Conservation (phyloP, 176 grass and related monocot genomes). For the Triticum turgidum region DNA sequence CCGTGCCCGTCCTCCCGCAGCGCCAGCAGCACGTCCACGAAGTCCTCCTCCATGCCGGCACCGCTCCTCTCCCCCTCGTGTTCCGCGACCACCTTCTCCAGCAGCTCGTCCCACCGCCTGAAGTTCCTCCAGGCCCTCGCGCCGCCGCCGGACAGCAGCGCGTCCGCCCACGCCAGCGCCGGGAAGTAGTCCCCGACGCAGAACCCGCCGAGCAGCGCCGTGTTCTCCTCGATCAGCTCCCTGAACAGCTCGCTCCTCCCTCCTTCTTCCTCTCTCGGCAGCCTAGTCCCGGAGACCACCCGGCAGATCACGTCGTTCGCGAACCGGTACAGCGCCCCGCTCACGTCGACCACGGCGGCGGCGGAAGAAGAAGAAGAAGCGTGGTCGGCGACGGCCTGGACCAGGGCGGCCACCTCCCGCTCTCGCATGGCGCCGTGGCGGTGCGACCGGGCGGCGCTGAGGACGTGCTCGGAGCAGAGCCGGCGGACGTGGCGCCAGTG, state of each 20-base stretch:
- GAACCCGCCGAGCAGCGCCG: slow-evolving; percentile 46
- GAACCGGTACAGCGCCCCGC: slow-evolving; percentile 44
- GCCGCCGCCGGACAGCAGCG: slow-evolving; percentile 15
- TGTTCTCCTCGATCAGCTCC: slow-evolving; percentile 61
- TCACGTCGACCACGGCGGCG: slow-evolving; percentile 36
- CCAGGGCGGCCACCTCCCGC: slow-evolving; percentile 35
- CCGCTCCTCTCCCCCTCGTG: slow-evolving; percentile 1
- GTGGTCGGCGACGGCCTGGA: background rate
- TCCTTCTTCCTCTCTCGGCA: background rate
- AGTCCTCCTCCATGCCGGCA: background rate
- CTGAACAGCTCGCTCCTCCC: slow-evolving; percentile 44
- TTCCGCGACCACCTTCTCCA: slow-evolving; percentile 36
- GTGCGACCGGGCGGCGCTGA: slow-evolving; percentile 25
- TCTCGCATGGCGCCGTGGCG: slow-evolving; percentile 21
- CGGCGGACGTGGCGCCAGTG: slow-evolving; percentile 68
- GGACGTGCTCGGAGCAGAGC: slow-evolving; percentile 53
- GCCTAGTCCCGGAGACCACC: slow-evolving; percentile 25
- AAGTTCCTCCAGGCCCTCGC: slow-evolving; percentile 27
- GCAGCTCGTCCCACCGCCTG: slow-evolving; percentile 40
- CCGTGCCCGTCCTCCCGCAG: slow-evolving; percentile 1
- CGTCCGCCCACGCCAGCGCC: slow-evolving; percentile 34
- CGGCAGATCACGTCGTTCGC: slow-evolving; percentile 46
- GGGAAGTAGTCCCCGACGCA: slow-evolving; percentile 54
- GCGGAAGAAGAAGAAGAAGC: background rate
- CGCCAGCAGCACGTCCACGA: slow-evolving; percentile 48